Evolutionary conservation across 768 basidiomycete genomes (phyloP).

Genomic region (Terana coerulea): DNA sequence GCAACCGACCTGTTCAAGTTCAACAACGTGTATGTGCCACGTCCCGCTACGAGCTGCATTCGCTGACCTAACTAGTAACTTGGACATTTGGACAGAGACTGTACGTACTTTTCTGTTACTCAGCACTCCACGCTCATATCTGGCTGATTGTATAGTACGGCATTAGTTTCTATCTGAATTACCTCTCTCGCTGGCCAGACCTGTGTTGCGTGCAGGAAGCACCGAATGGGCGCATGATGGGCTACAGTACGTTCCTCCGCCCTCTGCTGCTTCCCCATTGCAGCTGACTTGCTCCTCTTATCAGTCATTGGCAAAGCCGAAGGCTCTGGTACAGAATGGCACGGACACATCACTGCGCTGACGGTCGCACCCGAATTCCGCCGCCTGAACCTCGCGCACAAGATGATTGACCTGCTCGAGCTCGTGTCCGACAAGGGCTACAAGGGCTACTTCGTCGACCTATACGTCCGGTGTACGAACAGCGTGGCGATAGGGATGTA

Average conservation of each 20-base stretch:
- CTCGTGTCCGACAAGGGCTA: conserved; percentile 77
- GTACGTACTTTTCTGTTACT: conserved; percentile 52
- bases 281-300: background rate
- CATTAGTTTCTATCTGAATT: conserved; percentile 83
- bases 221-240: conserved; percentile 82
- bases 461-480: conserved; percentile 92
- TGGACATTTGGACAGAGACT: conserved; percentile 97
- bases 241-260: conserved; percentile 66
- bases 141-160: conserved; percentile 59
- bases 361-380: conserved; percentile 95
- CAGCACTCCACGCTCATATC: background rate
- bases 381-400: conserved; percentile 78
- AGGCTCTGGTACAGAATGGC: conserved; percentile 71
- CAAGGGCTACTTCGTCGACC: conserved; percentile 88
- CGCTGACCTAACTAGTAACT: conserved; percentile 52
- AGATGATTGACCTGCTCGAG: conserved; percentile 86
- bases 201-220: conserved; percentile 81
- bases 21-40: conserved; percentile 72
- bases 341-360: conserved; percentile 93
- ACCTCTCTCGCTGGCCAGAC: conserved; percentile 91
- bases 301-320: conserved; percentile 94
- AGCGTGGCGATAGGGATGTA: conserved; percentile 86
- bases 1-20: conserved; percentile 90
- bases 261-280: conserved; percentile 4
- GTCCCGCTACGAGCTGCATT: background rate